A percentile compares a stretch with the other conserved stretches of the same genome.
phyloP scores from a whole-genome alignment of 2,329 filamentous ascomycete genomes.

The Pseudogymnoascus destructans region DNA sequence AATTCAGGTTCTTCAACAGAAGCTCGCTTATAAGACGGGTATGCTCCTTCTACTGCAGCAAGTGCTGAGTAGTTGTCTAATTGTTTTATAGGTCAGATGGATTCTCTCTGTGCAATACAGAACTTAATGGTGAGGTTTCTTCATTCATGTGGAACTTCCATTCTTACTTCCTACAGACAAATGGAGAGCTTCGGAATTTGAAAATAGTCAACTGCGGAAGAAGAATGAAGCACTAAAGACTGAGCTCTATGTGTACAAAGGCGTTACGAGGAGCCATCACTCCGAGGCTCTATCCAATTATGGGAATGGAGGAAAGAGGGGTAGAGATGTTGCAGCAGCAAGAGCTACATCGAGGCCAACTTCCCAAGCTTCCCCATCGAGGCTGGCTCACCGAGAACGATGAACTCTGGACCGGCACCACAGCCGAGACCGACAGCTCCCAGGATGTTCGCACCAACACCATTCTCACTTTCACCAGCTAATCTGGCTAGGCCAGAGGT shows the following conservation, averaged over 20 bases:
- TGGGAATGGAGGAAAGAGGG: not conserved
- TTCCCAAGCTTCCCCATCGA: no score
- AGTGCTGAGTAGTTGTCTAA: not conserved
- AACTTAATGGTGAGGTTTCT: not conserved
- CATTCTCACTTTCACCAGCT: no score
- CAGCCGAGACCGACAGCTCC: no score
- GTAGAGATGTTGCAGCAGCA: no score
- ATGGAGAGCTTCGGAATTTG: not conserved
- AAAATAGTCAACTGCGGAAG: not conserved
- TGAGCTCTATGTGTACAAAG: not conserved
- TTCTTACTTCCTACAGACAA: not conserved
- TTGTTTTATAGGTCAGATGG: not conserved
- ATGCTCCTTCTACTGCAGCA: not conserved
- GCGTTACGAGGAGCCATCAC: no score
- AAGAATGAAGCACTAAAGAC: not conserved
- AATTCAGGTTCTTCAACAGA: not conserved
- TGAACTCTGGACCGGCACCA: no score
- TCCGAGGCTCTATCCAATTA: not conserved
- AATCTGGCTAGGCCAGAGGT: no score
- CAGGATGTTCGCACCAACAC: no score
- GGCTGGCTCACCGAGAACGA: no score
- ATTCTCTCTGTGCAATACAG: not conserved
- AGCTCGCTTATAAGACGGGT: not conserved
- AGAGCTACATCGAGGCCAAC: no score
- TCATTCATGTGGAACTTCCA: not conserved